Evolutionary conservation across 495 filamentous ascomycete species (phyloP).

Genomic region (Hypomontagnella submonticulosa): DNA sequence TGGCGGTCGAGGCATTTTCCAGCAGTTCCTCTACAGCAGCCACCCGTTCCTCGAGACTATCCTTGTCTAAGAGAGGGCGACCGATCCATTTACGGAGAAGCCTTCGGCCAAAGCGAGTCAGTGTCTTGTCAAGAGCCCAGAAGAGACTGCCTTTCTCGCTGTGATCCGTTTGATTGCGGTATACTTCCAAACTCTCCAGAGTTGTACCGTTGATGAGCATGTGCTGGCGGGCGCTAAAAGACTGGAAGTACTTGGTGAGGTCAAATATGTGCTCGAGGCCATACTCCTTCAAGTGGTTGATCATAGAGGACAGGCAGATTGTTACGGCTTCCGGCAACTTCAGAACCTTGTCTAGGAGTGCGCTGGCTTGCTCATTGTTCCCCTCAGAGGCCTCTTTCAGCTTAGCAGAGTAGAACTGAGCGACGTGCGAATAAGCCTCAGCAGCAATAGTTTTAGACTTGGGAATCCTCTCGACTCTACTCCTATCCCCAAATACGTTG

Average conservation of each 20-base stretch:
- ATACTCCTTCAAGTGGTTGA: slow-evolving; percentile 91
- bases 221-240: slow-evolving; percentile 92
- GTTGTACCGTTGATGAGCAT: slow-evolving; percentile 98
- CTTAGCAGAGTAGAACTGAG: slow-evolving; percentile 93
- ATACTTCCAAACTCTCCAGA: slow-evolving; percentile 92
- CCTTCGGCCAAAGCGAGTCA: slow-evolving; percentile 88
- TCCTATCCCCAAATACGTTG: slow-evolving; percentile 92
- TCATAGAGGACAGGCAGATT: slow-evolving; percentile 96
- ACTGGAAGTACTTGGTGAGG: slow-evolving; percentile 96
- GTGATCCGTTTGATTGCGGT: slow-evolving; percentile 93
- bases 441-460: slow-evolving; percentile 86
- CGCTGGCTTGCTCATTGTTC: slow-evolving; percentile 59
- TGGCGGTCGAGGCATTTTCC: slow-evolving; percentile 68
- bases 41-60: slow-evolving; percentile 82
- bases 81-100: slow-evolving; percentile 96
- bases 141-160: slow-evolving; percentile 88
- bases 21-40: slow-evolving; percentile 89
- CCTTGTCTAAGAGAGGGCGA: slow-evolving; percentile 83
- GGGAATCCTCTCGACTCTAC: slow-evolving; percentile 80
- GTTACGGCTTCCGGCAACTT: slow-evolving; percentile 86
- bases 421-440: slow-evolving; percentile 87
- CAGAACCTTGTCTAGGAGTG: slow-evolving; percentile 85
- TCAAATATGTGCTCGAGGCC: slow-evolving; percentile 97
- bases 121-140: slow-evolving; percentile 94
- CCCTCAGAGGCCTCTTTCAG: slow-evolving; percentile 64